Percentiles rank a stretch among this genome's conserved stretches.
These are phyloP conservation scores for Backusella australiensis DNA, from an alignment of 192 early-diverging fungal species.

Conservation along the genomic window DNA sequence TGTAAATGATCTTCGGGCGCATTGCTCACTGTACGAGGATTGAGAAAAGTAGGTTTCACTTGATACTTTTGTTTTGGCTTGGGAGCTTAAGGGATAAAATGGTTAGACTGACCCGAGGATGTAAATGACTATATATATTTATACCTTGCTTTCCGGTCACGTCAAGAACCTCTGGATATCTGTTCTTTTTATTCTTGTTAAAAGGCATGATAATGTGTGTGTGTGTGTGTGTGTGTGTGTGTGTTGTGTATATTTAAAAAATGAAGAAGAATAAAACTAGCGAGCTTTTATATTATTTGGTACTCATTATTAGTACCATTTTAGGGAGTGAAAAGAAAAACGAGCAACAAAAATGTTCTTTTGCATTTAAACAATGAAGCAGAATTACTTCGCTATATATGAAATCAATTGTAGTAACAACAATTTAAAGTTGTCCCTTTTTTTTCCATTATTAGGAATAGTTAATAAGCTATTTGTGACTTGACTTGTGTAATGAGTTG, in stretches of 20 bases:
- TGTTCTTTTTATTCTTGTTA: background rate
- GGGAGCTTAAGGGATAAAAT: background rate
- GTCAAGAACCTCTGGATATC: background rate
- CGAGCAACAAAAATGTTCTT: too few species aligned
- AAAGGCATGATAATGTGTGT: background rate
- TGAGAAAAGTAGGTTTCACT: background rate
- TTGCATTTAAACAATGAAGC: too few species aligned
- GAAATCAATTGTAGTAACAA: too few species aligned
- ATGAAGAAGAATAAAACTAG: background rate
- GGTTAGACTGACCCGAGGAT: background rate
- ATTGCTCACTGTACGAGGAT: background rate
- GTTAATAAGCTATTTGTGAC: too few species aligned
- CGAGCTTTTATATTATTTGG: background rate
- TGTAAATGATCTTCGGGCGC: background rate
- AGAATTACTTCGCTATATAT: too few species aligned
- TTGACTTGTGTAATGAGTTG: too few species aligned
- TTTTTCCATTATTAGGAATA: too few species aligned
- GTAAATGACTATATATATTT: background rate
- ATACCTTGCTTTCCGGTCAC: background rate
- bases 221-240: too few species aligned
- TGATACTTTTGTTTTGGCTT: background rate
- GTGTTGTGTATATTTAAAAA: too few species aligned
- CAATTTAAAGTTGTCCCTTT: too few species aligned
- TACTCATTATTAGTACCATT: background rate
- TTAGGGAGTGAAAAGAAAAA: too few species aligned